Percentiles rank a stretch among this genome's conserved stretches.
phyloP scores from a whole-genome alignment of 192 early-diverging fungal genomes.

The Funneliformis geosporum region DNA sequence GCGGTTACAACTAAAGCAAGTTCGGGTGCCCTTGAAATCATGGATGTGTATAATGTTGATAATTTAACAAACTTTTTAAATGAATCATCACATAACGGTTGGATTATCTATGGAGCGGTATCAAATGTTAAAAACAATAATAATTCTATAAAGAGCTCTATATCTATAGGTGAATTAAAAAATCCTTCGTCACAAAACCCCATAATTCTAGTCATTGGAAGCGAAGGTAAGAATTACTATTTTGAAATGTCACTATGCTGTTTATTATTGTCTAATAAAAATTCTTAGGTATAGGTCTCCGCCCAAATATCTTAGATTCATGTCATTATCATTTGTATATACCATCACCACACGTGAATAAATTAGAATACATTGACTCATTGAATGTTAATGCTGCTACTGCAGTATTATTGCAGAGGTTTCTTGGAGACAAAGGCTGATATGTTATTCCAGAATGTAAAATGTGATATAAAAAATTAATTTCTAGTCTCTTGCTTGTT shows the following conservation, averaged over 20 bases:
- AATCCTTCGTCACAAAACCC: too few species aligned
- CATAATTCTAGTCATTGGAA: too few species aligned
- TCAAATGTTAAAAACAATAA: neutral
- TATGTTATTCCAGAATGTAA: too few species aligned
- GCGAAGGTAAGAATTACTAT: too few species aligned
- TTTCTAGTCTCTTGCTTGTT: too few species aligned
- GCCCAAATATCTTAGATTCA: neutral
- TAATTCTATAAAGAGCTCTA: neutral
- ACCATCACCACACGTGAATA: neutral
- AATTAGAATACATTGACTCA: neutral
- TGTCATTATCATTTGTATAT: neutral
- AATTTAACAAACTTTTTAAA: neutral
- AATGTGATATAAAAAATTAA: too few species aligned
- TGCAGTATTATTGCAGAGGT: neutral
- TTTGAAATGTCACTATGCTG: too few species aligned
- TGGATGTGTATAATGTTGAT: slow-evolving; percentile 58
- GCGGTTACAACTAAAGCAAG: slow-evolving; percentile 66
- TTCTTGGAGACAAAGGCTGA: neutral
- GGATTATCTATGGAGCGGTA: neutral
- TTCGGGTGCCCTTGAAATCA: slow-evolving; percentile 67
- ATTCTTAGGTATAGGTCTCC: neutral
- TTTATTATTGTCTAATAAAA: neutral
- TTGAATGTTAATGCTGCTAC: slow-evolving; percentile 11
- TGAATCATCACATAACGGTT: neutral
- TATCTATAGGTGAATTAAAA: too few species aligned